phyloP scores from a whole-genome alignment of 2,329 filamentous ascomycete species.

The Daldinia eschscholtzii region DNA sequence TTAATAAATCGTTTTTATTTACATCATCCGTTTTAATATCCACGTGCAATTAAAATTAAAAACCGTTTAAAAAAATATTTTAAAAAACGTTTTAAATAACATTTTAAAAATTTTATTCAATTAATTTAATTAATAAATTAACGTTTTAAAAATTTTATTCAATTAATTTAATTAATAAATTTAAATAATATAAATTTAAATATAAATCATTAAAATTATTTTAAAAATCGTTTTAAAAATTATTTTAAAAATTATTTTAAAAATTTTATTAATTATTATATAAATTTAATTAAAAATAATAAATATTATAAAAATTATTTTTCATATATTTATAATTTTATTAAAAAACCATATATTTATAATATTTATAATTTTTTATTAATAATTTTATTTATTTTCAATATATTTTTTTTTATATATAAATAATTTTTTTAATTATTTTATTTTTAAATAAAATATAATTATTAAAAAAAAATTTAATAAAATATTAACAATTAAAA shows the following conservation, averaged over 20 bases:
- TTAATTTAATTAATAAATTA: too few species aligned
- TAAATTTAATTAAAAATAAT: too few species aligned
- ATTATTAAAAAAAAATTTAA: too few species aligned
- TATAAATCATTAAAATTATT: too few species aligned
- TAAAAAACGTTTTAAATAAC: too few species aligned
- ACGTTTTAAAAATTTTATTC: too few species aligned
- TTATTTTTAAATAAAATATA: constrained; percentile 7
- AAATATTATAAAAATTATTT: too few species aligned
- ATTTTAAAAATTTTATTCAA: neutral
- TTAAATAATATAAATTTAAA: constrained; percentile 12
- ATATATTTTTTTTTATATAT: neutral
- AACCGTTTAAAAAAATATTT: too few species aligned
- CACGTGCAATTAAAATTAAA: neutral
- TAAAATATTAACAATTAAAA: constrained; percentile 4
- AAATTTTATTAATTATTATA: neutral
- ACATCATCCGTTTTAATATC: neutral
- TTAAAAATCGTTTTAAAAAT: too few species aligned
- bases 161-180: constrained; percentile 9
- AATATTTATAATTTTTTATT: neutral
- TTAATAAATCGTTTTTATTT: neutral
- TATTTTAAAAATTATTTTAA: neutral
- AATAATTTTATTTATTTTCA: neutral
- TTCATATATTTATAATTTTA: neutral
- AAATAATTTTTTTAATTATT: constrained; percentile 7
- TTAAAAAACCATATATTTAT: neutral